Evolutionary conservation across 371 early-diverging fungal genomes (phyloP).

Genomic region (Mucor racemosus): DNA sequence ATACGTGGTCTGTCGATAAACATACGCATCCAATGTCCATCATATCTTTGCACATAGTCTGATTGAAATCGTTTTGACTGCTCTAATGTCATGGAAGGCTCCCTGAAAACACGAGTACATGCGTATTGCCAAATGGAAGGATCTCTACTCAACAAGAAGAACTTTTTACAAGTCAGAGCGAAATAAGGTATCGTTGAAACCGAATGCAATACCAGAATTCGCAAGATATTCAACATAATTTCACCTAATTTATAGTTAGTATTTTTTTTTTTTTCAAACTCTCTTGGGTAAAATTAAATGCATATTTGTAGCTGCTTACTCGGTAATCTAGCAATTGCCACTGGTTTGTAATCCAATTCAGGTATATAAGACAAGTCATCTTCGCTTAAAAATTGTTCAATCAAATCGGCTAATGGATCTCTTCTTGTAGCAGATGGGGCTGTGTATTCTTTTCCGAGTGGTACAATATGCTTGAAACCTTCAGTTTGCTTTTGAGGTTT

Average conservation of each 20-base stretch:
- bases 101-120: conserved; percentile 50
- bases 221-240: conserved; percentile 43
- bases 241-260: conserved; percentile 28
- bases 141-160: conserved; percentile 54
- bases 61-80: conserved; percentile 27
- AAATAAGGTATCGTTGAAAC: conserved; percentile 50
- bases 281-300: background rate
- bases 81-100: conserved; percentile 37
- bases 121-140: conserved; percentile 62
- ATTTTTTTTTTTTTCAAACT: background rate
- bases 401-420: conserved; percentile 38
- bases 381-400: conserved; percentile 31
- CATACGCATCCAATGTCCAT: conserved; percentile 55
- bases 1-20: conserved; percentile 69
- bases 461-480: conserved; percentile 44
- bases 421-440: conserved; percentile 29
- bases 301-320: conserved; percentile 20
- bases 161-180: conserved; percentile 60
- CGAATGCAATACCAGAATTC: conserved; percentile 45
- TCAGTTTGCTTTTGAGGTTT: conserved; percentile 7
- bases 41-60: conserved; percentile 32
- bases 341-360: conserved; percentile 44
- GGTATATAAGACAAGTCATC: conserved; percentile 35
- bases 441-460: conserved; percentile 43
- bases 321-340: conserved; percentile 44